Percentiles rank a stretch among this genome's conserved stretches.
phyloP scores from a whole-genome alignment of 139 green algal genomes.

The Zygnema circumcarinatum region DNA sequence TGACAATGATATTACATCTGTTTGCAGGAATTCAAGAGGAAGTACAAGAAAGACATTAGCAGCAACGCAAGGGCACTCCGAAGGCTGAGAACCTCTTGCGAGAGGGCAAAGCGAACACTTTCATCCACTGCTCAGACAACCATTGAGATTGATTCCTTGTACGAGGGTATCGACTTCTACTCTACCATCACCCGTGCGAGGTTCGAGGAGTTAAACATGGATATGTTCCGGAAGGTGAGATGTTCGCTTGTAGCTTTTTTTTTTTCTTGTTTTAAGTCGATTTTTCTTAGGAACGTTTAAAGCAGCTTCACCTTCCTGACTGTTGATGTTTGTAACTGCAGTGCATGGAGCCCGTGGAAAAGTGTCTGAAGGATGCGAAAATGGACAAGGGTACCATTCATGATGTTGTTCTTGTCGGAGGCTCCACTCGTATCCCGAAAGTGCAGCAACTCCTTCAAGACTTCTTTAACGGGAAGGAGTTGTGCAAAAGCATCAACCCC shows the following conservation, averaged over 20 bases:
- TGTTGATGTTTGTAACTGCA: constrained; percentile 56
- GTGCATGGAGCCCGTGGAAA: constrained; percentile 99
- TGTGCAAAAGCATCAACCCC: constrained; percentile 99
- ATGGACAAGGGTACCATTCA: constrained; percentile 87
- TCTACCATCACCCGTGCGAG: constrained; percentile 92
- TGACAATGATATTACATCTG: too few species aligned
- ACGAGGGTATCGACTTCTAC: constrained; percentile 97
- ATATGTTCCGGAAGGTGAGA: constrained; percentile 87
- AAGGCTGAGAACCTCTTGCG: constrained; percentile 87
- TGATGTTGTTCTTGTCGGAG: constrained; percentile 93
- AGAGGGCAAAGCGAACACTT: constrained; percentile 93
- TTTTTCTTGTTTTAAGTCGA: constrained; percentile 9
- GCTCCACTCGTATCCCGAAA: constrained; percentile 98
- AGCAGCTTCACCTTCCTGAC: too few species aligned
- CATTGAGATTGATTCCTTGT: constrained; percentile 96
- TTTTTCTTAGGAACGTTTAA: background rate
- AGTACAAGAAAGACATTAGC: constrained; percentile 97
- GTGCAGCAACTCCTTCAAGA: constrained; percentile 96
- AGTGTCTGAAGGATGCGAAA: constrained; percentile 87
- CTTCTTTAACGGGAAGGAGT: constrained; percentile 99
- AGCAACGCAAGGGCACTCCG: constrained; percentile 81
- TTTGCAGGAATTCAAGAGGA: constrained; percentile 97
- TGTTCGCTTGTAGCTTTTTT: background rate
- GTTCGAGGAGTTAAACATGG: constrained; percentile 99
- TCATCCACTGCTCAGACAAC: constrained; percentile 85